Evolutionary conservation across 2,329 filamentous ascomycete genomes (phyloP).

Genomic region (Xylaria sp.): DNA sequence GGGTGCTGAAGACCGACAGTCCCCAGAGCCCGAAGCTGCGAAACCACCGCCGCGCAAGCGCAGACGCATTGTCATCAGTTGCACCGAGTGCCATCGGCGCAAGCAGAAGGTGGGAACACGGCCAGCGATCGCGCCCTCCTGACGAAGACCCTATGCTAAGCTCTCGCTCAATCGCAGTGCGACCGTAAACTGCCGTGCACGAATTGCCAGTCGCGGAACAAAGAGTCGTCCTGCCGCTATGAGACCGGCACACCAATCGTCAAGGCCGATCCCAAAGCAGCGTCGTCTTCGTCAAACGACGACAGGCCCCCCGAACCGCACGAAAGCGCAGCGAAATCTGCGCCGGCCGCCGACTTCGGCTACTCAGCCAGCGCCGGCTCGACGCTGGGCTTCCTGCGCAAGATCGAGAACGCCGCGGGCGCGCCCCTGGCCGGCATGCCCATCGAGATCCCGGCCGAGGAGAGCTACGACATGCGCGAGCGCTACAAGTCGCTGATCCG

Average conservation of each 20-base stretch:
- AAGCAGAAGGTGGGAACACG: constrained; percentile 64
- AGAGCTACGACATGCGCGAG: constrained; percentile 59
- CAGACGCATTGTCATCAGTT: constrained; percentile 69
- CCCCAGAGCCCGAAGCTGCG: constrained; percentile 21
- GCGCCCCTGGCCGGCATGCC: constrained; percentile 50
- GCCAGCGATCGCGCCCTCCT: constrained; percentile 22
- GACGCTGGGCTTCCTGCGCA: constrained; percentile 65
- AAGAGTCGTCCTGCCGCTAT: constrained; percentile 65
- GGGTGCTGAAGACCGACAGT: constrained; percentile 37
- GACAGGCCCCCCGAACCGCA: constrained; percentile 38
- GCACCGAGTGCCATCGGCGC: constrained; percentile 70
- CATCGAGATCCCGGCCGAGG: constrained; percentile 47
- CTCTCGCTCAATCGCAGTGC: constrained; percentile 54
- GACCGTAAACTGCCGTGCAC: constrained; percentile 68
- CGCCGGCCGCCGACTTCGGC: constrained; percentile 61
- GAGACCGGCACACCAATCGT: constrained; percentile 61
- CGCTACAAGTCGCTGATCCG: constrained; percentile 68
- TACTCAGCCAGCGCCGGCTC: constrained; percentile 61
- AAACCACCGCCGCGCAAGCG: constrained; percentile 63
- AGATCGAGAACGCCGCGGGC: constrained; percentile 60
- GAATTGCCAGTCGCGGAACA: constrained; percentile 67
- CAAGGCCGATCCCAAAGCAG: constrained; percentile 47
- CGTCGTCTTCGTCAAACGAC: constrained; percentile 40
- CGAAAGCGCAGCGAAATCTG: constrained; percentile 50
- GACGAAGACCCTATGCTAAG: constrained; percentile 24